Base-by-base conservation (phyloP, 805 yeast species). In the Ogataea nakhonphanomensis region DNA sequence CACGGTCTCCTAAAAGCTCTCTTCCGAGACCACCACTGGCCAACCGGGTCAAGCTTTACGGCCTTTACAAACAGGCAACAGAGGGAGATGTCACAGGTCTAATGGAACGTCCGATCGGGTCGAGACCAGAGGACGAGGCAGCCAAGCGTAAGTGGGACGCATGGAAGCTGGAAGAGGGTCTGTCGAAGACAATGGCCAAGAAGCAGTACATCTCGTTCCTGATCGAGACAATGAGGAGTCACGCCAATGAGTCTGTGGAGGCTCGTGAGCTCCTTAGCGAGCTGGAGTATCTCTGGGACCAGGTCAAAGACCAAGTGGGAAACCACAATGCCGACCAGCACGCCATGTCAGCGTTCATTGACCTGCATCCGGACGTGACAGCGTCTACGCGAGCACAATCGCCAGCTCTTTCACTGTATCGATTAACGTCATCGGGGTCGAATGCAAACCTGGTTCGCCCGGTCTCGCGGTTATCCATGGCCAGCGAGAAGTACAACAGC, bases 51-150 rank as follows among this genome's bases (percentile, higher is more conserved):
- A 71, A 71, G 48, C 69, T 87, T 4, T 87, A 87, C 58, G 95
- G 95, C 0, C 70, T 87, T 36, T 87, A 86, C 64, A 88, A 87
- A 54, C 96, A 87, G 57, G 90, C 95, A 2, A 87, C 95, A 5
- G 91, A 85, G 61, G 96, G 96, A 7, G 79, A 87, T 58, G 88
- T 84, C 7, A 74, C 73, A 34, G 81, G 81, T 2, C 69, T 82
- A 30, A 73, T 84, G 78, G 72, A 74, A 2, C 65, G 88, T 33
- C 91, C 91, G 0, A 60, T 62, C 1, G 90, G 89, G 4, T 61
- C 58, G 30, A 61, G 74, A 1, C 67, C 75, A 7, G 87, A 80
- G 48, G 86, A 79, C 52, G 81, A 74, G 48, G 81, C 80, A 3
- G 83, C 82, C 8, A 75, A 76, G 54, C 73, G 78, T 50, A 86